Base-by-base conservation (phyloP, 441 rosid species). In the Rhodomyrtus psidioides region DNA sequence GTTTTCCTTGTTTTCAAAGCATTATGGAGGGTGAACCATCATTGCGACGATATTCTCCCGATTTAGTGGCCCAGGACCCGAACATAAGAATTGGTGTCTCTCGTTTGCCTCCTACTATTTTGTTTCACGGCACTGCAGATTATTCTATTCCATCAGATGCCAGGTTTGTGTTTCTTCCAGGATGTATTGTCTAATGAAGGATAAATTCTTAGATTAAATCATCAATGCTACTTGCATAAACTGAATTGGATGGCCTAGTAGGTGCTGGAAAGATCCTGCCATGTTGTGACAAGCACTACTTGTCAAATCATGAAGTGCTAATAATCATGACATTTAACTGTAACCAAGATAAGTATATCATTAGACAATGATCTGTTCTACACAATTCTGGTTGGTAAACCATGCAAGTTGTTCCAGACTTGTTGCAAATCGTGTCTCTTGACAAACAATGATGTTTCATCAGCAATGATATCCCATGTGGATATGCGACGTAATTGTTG, bases 21-120 rank as follows among this genome's bases (percentile, higher is more conserved):
- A 96, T 97, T 87, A 97, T 97, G 99, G 99, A 95, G 90, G 99
- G 99, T 86, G 98, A 97, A 86, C 91, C 94, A 87, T 95, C 98
- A 76, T 89, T 97, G 88, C 87, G 54, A 81, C 93, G 90, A 86
- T 97, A 86, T 91, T 97, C 99, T 87, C 98, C 99, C 16, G 99
- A 96, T 89, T 90, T 96, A 27, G 87, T 95, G 54, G 95, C 93
- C 59, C 96, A 88, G 90, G 95, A 94, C 85, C 94, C 94, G 70
- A 91, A 90, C 88, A 65, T 90, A 84, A 91, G 88, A 87, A 90
- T 86, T 85, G 93, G 95, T 17, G 89, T 93, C 89, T 34, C 94
- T 85, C 96, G 94, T 82, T 94, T 96, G 39, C 99, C 99, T 86
- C 97, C 94, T 46, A 86, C 94, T 82, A 54, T 93, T 88, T 93